Evolutionary conservation across 768 basidiomycete species (phyloP).

Genomic region (Cantharellus cinnabarinus): DNA sequence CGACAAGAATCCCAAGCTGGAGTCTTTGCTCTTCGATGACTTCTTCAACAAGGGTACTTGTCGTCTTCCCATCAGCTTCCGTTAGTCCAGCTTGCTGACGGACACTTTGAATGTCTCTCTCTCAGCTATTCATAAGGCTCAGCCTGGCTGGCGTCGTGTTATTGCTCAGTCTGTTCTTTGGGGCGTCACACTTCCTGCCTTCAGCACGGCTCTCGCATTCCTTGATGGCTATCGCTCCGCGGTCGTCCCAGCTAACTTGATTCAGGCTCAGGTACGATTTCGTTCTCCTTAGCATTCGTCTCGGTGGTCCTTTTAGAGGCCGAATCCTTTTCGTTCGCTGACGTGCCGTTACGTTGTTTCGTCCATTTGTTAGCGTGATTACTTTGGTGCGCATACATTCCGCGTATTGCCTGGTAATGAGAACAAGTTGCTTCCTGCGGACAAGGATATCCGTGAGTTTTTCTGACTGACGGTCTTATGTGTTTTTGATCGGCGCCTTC

Average conservation of each 20-base stretch:
- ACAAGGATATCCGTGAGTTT: constrained; percentile 71
- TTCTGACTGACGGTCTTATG: constrained; percentile 3
- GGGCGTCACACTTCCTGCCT: constrained; percentile 96
- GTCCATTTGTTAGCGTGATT: constrained; percentile 45
- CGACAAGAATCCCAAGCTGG: constrained; percentile 60
- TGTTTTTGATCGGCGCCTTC: neutral
- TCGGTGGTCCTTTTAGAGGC: neutral
- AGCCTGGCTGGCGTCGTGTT: constrained; percentile 95
- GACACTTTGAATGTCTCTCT: neutral
- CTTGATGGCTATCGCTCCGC: constrained; percentile 98
- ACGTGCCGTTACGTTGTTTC: neutral
- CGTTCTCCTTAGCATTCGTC: neutral
- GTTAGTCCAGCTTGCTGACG: neutral
- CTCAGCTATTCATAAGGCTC: constrained; percentile 74
- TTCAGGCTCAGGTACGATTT: constrained; percentile 65
- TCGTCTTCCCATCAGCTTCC: neutral
- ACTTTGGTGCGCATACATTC: constrained; percentile 99
- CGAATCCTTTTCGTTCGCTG: constrained; percentile 13
- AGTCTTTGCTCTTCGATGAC: constrained; percentile 85
- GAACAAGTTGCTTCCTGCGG: constrained; percentile 57
- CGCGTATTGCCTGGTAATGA: constrained; percentile 81
- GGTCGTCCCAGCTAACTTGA: constrained; percentile 76
- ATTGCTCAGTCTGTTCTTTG: constrained; percentile 90
- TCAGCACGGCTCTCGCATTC: constrained; percentile 94
- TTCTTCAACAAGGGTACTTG: constrained; percentile 83